Evolutionary conservation across 345 rosid genomes (phyloP).

Genomic region (Lumnitzera littorea): DNA sequence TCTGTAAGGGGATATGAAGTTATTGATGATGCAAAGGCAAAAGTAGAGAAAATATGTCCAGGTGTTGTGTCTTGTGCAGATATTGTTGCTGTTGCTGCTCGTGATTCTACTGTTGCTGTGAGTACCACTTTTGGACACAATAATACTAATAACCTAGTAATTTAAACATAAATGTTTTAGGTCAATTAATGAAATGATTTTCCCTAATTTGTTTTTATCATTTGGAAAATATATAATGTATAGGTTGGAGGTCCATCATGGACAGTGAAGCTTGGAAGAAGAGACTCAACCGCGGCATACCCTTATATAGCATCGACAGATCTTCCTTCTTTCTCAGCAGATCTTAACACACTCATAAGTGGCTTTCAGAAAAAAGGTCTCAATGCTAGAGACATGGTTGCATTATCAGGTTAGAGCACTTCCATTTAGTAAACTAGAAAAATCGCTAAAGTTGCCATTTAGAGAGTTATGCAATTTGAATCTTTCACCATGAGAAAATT

Average conservation of each 20-base stretch:
- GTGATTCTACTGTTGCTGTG: conserved; percentile 40
- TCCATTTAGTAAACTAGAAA: neutral
- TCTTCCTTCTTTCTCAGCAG: conserved; percentile 32
- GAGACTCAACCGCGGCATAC: conserved; percentile 33
- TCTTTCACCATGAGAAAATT: no score
- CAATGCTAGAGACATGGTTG: conserved; percentile 48
- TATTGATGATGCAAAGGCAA: conserved; percentile 44
- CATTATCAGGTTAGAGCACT: conserved; percentile 31
- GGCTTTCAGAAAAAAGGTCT: conserved; percentile 39
- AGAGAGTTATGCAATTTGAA: no score
- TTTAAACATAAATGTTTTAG: conserved; percentile 2
- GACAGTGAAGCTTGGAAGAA: conserved; percentile 34
- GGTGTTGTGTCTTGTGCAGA: conserved; percentile 66
- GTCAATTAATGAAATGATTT: no score
- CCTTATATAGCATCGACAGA: conserved; percentile 23
- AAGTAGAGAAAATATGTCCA: conserved; percentile 34
- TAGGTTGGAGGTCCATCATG: conserved; percentile 37
- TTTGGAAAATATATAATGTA: no score
- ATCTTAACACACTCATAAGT: conserved; percentile 26
- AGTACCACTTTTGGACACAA: neutral
- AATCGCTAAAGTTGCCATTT: no score
- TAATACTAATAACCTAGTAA: neutral
- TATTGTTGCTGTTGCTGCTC: conserved; percentile 49
- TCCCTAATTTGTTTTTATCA: no score
- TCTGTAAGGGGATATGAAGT: conserved; percentile 32